These are phyloP conservation scores for Pholiota microspora DNA, from an alignment of 768 basidiomycete species.

Conservation along the genomic window DNA sequence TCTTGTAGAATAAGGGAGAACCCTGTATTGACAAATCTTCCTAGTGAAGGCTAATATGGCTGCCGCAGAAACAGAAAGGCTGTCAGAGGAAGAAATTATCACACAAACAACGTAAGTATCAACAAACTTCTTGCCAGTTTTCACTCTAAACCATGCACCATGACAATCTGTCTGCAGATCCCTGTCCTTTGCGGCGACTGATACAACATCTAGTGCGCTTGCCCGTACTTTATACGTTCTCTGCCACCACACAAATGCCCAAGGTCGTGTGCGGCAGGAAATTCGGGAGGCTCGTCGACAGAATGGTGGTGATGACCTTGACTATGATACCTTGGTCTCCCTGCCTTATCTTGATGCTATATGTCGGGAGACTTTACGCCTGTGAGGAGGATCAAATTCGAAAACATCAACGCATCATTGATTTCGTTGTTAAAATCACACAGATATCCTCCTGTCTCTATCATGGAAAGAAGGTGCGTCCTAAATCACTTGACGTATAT, in stretches of 20 bases:
- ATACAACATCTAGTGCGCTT: conserved; percentile 43
- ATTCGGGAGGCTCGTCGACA: conserved; percentile 24
- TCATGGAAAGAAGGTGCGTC: conserved; percentile 13
- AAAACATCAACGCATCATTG: too few species aligned
- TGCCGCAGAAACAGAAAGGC: conserved; percentile 28
- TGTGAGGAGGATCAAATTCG: conserved; percentile 28
- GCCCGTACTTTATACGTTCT: conserved; percentile 35
- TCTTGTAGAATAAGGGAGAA: too few species aligned
- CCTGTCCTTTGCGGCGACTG: conserved; percentile 37
- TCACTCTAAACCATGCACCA: not conserved
- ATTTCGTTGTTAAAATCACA: not conserved
- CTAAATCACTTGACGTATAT: too few species aligned
- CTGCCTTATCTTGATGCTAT: conserved; percentile 39
- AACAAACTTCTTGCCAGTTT: not conserved
- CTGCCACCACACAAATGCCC: conserved; percentile 25
- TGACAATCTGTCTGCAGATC: conserved; percentile 12
- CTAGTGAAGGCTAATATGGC: conserved; percentile 34
- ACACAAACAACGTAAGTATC: conserved; percentile 28
- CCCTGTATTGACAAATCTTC: not conserved
- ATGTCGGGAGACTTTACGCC: conserved; percentile 37
- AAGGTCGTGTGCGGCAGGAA: conserved; percentile 36
- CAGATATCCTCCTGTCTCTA: conserved; percentile 22
- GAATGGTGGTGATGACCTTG: conserved; percentile 22
- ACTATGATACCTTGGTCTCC: conserved; percentile 34
- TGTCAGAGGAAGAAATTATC: conserved; percentile 32